Evolutionary conservation across 139 green algal genomes (phyloP).

Genomic region (Trebouxia sp.): DNA sequence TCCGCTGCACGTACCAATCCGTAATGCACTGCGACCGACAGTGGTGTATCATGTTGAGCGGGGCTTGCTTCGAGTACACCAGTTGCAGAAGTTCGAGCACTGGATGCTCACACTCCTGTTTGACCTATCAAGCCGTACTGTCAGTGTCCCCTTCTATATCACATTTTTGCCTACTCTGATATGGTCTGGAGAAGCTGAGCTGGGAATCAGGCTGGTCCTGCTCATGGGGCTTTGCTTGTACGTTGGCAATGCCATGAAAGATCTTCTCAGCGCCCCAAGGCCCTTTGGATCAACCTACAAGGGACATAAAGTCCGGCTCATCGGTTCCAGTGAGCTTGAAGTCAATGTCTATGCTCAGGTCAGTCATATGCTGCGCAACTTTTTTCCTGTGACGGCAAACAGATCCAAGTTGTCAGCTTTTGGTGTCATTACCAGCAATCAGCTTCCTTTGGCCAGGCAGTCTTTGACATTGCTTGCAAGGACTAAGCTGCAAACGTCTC

Average conservation of each 20-base stretch:
- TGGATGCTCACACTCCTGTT: conserved; percentile 31
- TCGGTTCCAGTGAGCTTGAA: conserved; percentile 37
- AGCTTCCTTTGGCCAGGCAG: too few relatives aligned
- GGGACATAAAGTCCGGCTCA: conserved; percentile 21
- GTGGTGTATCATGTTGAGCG: conserved; percentile 46
- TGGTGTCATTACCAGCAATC: too few relatives aligned
- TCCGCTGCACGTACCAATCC: conserved; percentile 38
- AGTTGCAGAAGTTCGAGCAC: background rate
- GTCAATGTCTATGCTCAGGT: conserved; percentile 46
- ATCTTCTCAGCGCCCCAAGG: conserved; percentile 51
- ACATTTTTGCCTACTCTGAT: conserved; percentile 27
- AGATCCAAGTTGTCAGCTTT: too few relatives aligned
- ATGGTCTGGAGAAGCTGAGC: conserved; percentile 13
- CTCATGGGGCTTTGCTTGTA: conserved; percentile 51
- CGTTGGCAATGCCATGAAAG: conserved; percentile 60
- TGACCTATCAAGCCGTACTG: conserved; percentile 33
- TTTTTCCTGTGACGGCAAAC: too few relatives aligned
- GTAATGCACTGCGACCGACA: conserved; percentile 31
- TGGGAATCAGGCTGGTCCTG: background rate
- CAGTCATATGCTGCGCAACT: background rate
- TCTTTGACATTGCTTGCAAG: too few relatives aligned
- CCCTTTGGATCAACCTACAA: conserved; percentile 39
- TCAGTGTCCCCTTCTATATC: conserved; percentile 52
- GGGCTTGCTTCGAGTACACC: conserved; percentile 35
- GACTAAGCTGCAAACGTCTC: too few relatives aligned